Base-by-base conservation (phyloP, 805 yeast genomes). In the Candida lessepsii region DNA sequence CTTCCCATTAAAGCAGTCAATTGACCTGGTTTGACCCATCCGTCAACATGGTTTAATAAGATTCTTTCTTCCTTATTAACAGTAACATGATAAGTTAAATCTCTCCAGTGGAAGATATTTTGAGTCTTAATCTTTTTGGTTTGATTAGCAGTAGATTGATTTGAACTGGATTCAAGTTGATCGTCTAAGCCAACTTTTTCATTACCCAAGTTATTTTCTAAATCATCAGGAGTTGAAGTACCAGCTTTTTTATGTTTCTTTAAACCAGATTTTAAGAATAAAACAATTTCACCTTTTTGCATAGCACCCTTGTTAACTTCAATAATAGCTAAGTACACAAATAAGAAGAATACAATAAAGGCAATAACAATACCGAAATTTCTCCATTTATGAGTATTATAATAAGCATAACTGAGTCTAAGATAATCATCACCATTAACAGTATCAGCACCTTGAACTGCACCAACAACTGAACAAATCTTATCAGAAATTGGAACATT, bases 1-100 rank as follows among this genome's bases (percentile, higher is more conserved):
- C 83, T 85, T 53, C 93, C 93, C 90, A 84, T 83, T 42, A 84
- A 68, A 5, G 91, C 91, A 29, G 90, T 83, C 61, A 84, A 69
- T 41, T 85, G 83, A 52, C 91, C 91, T 13, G 91, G 91, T 54
- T 80, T 80, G 40, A 83, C 87, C 71, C 80, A 84, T 36, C 91
- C 91, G 51, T 61, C 68, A 29, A 65, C 62, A 28, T 56, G 56
- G 45, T 65, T 52, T 54, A 79, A 60, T 43, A 76, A 56, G 15
- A 54, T 51, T 44, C 70, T 53, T 9, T 63, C 61, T 42, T 62
- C 70, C 9, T 57, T 47, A 40, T 66, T 65, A 29, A 63, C 59
- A 39, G 62, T 57, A 16, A 67, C 69, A 35, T 60, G 56, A 46
- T 64, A 64, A 2, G 65, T 60, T 43, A 66, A 56, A 40, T 63